These are phyloP conservation scores for Anthracocystis walkeri DNA, from an alignment of 1,284 basidiomycete genomes.

Conservation along the genomic window DNA sequence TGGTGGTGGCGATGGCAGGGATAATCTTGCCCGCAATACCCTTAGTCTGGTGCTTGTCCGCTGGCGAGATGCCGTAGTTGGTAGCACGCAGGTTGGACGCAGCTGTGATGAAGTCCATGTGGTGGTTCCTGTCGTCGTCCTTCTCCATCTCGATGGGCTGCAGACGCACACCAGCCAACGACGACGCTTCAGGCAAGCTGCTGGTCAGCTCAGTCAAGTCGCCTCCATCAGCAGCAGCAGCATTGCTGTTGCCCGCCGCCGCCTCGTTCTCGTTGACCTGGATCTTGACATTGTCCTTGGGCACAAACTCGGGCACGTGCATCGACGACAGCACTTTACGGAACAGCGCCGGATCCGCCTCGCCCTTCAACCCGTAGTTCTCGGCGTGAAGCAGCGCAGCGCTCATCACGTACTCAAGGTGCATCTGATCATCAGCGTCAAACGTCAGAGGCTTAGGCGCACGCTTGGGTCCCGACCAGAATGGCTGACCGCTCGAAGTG, in stretches of 20 bases:
- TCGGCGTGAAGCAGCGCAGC: constrained; percentile 96
- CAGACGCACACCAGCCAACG: constrained; percentile 92
- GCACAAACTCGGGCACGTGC: constrained; percentile 90
- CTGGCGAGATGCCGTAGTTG: constrained; percentile 91
- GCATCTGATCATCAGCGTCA: constrained; percentile 78
- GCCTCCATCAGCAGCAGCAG: constrained; percentile 34
- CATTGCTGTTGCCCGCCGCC: constrained; percentile 70
- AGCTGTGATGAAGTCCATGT: constrained; percentile 99
- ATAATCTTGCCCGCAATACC: constrained; percentile 99
- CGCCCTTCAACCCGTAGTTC: constrained; percentile 96
- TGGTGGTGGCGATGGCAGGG: constrained; percentile 98
- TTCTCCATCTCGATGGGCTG: constrained; percentile 98
- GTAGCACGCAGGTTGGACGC: constrained; percentile 95
- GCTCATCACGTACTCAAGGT: constrained; percentile 89
- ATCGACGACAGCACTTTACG: constrained; percentile 87
- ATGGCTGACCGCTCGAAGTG: constrained; percentile 88
- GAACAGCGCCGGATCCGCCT: constrained; percentile 82
- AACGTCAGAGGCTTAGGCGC: constrained; percentile 94
- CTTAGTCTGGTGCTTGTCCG: constrained; percentile 94
- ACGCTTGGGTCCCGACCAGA: constrained; percentile 86
- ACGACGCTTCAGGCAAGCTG: constrained; percentile 70
- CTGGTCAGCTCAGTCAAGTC: constrained; percentile 63
- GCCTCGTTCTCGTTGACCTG: constrained; percentile 94
- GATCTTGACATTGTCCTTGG: constrained; percentile 91
- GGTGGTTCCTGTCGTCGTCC: constrained; percentile 97